Evolutionary conservation across 2,329 filamentous ascomycete genomes (phyloP), one percentile per base, ranked within the genome.

Genomic region (Aspergillus pseudoviridinutans): DNA sequence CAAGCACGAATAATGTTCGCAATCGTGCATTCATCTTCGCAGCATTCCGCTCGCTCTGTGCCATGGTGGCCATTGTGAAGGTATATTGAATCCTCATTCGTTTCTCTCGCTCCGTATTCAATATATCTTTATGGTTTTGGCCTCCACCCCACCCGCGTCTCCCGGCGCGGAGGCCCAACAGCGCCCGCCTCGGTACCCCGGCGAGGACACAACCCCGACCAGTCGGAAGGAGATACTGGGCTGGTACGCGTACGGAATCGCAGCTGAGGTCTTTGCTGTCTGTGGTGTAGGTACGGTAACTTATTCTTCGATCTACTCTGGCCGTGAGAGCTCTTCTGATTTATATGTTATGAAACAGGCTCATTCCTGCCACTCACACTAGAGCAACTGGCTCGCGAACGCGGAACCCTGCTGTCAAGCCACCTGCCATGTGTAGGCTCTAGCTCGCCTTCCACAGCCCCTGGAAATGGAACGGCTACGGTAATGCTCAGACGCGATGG

Each of bases 201-300:
- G 89, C 63, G 91, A 96, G 71, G 92, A 97, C 73, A 90, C 86
- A n/a, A 84, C 91, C 22, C 83, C 89, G 57, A 96, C 92, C 8
- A 93, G 88, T 71, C 76, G 76, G 62, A 91, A 88, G 71, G 92
- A 97, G 81, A 83, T 96, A 58, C 79, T 85, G 46, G 92, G 92
- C 66, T 97, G 93, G 89, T 97, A 96, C 74, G 87, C 88, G 69
- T 96, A 97, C 74, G 89, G 89, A 25, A 96, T 95, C 77, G 92
- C 92, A n/a, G 91, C 92, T 25, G 92, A 97, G 76, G 92, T 94
- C 52, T 97, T 96, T 73, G 91, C 95, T 20, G 90, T 97, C 54
- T 96, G 92, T 72, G 92, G 86, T 42, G 82, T 88, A 58, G 85
- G 91, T 72, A 60, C 54, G 69, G 64, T 38, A 17, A 6, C 32